These are phyloP conservation scores for Purpureocillium lavendulum DNA, from an alignment of 2,329 filamentous ascomycete genomes.

Conservation along the genomic window DNA sequence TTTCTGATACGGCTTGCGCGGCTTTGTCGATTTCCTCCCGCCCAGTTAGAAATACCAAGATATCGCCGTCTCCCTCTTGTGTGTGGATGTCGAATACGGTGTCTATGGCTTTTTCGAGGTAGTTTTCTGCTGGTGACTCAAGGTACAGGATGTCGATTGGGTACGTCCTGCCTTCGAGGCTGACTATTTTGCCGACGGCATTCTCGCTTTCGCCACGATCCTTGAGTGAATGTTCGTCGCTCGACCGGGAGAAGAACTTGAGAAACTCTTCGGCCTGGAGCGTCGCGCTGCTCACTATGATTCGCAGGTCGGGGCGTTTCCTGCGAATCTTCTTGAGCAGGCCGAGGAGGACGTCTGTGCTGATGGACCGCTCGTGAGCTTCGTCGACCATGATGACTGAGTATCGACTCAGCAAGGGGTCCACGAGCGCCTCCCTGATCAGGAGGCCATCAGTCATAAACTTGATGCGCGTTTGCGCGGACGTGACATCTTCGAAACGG, in stretches of 20 bases:
- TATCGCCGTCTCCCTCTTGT: conserved; percentile 73
- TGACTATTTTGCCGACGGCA: conserved; percentile 52
- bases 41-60: conserved; percentile 85
- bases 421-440: conserved; percentile 84
- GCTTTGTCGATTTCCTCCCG: conserved; percentile 84
- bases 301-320: conserved; percentile 70
- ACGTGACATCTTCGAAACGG: conserved; percentile 85
- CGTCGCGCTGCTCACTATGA: conserved; percentile 90
- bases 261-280: conserved; percentile 83
- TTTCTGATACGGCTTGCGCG: conserved; percentile 71
- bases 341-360: conserved; percentile 83
- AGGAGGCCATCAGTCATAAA: conserved; percentile 92
- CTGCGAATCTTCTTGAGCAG: conserved; percentile 84
- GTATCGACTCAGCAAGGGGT: conserved; percentile 83
- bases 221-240: conserved; percentile 24
- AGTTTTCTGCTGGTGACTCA: conserved; percentile 71
- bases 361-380: conserved; percentile 88
- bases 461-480: conserved; percentile 77
- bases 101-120: conserved; percentile 73
- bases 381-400: conserved; percentile 98
- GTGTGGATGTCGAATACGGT: conserved; percentile 84
- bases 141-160: conserved; percentile 83
- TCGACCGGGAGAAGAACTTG: conserved; percentile 56
- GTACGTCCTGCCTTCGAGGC: conserved; percentile 78
- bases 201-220: conserved; percentile 19